Base-by-base conservation (phyloP, 495 filamentous ascomycete species). In the Aspergillus affinis region DNA sequence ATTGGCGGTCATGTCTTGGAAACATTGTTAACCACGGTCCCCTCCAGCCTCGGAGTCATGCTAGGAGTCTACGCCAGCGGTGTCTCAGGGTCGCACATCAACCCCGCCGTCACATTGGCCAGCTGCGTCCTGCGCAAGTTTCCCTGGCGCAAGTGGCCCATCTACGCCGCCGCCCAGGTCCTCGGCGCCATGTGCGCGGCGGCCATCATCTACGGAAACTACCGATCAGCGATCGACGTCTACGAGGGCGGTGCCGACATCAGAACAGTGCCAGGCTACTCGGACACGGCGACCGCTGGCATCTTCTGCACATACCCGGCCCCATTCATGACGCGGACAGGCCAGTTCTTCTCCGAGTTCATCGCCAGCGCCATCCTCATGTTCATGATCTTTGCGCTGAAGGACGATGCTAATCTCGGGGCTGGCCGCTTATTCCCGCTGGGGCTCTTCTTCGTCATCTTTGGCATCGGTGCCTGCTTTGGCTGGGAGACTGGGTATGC, bases 401-500 rank as follows among this genome's bases (percentile, higher is more conserved):
- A 86, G 62, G 86, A 88, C 61, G 79, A 84, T n/a, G 68, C 61
- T 3, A 85, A 85, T 55, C 61, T 75, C 9, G 82, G 78, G 0
- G 74, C 81, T 6, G 74, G 81, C 4, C 58, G 72, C 17, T 55
- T 85, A 29, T 77, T 79, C 4, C 85, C 86, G 0, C 70, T 89
- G 12, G 78, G 67, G 0, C 71, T 88, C 5, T 85, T 88, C 69
- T 88, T 89, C 63, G 69, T 87, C 18, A 79, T 89, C 46, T 87
- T 86, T 65, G 85, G 85, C 3, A 79, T 89, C 21, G 86, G 85
- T 18, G 83, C 84, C 48, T 87, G 85, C 64, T 88, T 87, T 70
- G 87, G 87, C 29, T 88, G 82, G 80, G 84, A 89, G 65, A 89
- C 86, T 5, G 86, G 86, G 2, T 89, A 87, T 69, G 85, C 87